These are phyloP conservation scores for Furcasterigmium sp. DNA, from an alignment of 2,329 filamentous ascomycete species.

Conservation along the genomic window DNA sequence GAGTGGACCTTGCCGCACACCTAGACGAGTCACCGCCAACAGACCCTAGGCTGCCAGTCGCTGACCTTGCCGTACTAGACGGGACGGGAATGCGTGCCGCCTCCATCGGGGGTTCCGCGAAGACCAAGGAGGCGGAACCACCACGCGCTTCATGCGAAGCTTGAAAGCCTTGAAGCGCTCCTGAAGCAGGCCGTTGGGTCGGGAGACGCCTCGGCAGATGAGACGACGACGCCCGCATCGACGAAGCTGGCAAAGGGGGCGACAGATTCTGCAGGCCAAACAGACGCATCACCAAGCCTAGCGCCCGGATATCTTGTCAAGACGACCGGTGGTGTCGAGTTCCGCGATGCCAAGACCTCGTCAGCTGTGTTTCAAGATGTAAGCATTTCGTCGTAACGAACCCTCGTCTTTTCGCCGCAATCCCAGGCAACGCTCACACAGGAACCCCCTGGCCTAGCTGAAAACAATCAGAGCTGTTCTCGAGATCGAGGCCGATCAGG, in stretches of 20 bases:
- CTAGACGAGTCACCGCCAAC: no score
- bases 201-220: not conserved
- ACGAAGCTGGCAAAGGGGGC: not conserved
- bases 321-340: slow-evolving; percentile 1
- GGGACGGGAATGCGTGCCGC: slow-evolving; percentile 1
- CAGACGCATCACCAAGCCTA: no score
- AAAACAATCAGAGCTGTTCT: slow-evolving; percentile 54
- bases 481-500: slow-evolving; percentile 40
- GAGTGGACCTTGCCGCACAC: no score
- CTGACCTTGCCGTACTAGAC: not conserved
- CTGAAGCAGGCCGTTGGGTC: not conserved
- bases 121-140: slow-evolving; percentile 3
- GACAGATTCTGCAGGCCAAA: no score
- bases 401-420: not conserved
- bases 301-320: not conserved
- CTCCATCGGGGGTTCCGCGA: not conserved
- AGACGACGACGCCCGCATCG: not conserved
- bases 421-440: not conserved
- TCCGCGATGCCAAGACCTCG: slow-evolving; percentile 1
- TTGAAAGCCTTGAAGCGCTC: slow-evolving; percentile 2
- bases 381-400: not conserved
- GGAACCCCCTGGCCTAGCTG: slow-evolving; percentile 29
- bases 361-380: not conserved
- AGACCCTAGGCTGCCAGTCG: not conserved
- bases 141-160: slow-evolving; percentile 3